Percentiles rank a stretch among this genome's conserved stretches.
Conservation (phyloP, 352 stramenopile species). For the Pseudoperonospora humuli region DNA sequence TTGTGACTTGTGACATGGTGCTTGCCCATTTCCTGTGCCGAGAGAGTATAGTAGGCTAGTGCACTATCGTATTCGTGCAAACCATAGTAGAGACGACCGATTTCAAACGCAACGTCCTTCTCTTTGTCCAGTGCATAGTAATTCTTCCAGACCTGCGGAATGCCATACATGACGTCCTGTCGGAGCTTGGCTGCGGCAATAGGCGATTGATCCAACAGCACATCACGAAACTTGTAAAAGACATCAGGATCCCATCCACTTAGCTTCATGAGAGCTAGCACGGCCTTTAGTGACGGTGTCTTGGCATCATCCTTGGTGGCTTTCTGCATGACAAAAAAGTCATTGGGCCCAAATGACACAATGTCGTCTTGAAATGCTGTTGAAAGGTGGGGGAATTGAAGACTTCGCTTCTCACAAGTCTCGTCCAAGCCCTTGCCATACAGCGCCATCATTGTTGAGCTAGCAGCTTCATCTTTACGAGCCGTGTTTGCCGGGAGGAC, state of each 20-base stretch:
- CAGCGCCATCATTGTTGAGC: constrained; percentile 26
- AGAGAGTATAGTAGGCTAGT: constrained; percentile 85
- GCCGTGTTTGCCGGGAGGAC: constrained; percentile 43
- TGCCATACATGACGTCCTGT: constrained; percentile 78
- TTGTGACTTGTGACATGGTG: constrained; percentile 95
- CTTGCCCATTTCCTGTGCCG: constrained; percentile 83
- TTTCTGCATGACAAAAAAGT: constrained; percentile 94
- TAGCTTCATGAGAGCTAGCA: constrained; percentile 88
- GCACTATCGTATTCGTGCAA: constrained; percentile 89
- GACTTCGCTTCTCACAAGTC: constrained; percentile 51
- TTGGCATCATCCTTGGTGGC: constrained; percentile 76
- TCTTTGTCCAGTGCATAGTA: constrained; percentile 91
- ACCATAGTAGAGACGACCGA: constrained; percentile 89
- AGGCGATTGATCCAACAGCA: constrained; percentile 83
- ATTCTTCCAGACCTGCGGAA: constrained; percentile 85
- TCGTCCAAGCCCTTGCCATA: constrained; percentile 51
- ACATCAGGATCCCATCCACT: constrained; percentile 91
- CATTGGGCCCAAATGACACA: constrained; percentile 88
- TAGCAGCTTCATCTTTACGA: constrained; percentile 4
- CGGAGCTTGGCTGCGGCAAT: constrained; percentile 53
- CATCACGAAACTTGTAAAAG: constrained; percentile 93
- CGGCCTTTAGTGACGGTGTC: constrained; percentile 73
- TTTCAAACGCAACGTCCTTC: constrained; percentile 90
- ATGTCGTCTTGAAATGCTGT: constrained; percentile 84
- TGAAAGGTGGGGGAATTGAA: constrained; percentile 54